A percentile compares a stretch with the other conserved stretches of the same genome.
Conservation (phyloP, 2,329 filamentous ascomycete species). For the Colletotrichum filicis region DNA sequence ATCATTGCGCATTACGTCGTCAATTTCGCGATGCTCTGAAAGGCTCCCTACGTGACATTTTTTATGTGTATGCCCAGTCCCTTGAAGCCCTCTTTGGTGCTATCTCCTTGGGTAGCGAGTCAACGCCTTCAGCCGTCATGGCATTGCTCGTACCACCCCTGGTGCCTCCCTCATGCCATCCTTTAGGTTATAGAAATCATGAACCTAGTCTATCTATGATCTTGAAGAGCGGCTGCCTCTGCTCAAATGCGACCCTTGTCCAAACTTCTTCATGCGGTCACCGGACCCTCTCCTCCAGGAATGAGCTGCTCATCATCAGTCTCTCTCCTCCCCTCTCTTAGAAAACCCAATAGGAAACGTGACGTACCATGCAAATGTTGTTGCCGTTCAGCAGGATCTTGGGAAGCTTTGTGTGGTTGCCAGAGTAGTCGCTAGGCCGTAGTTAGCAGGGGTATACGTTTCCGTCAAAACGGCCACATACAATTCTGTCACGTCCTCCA, state of each 20-base stretch:
- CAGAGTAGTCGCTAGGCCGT: conserved; percentile 83
- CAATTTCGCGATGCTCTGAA: conserved; percentile 8
- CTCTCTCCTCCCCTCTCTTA: background rate
- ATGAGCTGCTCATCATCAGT: conserved; percentile 68
- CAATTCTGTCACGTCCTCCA: conserved; percentile 98
- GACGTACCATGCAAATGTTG: conserved; percentile 96
- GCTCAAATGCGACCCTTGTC: background rate
- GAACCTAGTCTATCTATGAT: background rate
- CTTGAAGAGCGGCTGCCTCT: background rate
- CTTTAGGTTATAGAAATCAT: background rate
- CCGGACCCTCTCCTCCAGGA: conserved; percentile 80
- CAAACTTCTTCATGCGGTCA: conserved; percentile 30
- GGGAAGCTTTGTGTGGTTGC: conserved; percentile 86
- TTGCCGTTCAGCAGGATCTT: conserved; percentile 98
- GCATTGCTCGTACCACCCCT: background rate
- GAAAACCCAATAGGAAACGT: fast-evolving
- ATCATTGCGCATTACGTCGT: conserved; percentile 27
- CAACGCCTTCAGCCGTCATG: background rate
- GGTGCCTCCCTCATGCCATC: no score
- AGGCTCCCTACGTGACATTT: background rate
- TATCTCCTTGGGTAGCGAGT: background rate
- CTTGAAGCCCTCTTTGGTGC: background rate
- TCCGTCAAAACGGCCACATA: conserved; percentile 54
- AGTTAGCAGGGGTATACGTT: conserved; percentile 38
- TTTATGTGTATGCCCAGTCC: background rate